Conservation (phyloP, 805 yeast genomes). For the Clavispora santaluciae region DNA sequence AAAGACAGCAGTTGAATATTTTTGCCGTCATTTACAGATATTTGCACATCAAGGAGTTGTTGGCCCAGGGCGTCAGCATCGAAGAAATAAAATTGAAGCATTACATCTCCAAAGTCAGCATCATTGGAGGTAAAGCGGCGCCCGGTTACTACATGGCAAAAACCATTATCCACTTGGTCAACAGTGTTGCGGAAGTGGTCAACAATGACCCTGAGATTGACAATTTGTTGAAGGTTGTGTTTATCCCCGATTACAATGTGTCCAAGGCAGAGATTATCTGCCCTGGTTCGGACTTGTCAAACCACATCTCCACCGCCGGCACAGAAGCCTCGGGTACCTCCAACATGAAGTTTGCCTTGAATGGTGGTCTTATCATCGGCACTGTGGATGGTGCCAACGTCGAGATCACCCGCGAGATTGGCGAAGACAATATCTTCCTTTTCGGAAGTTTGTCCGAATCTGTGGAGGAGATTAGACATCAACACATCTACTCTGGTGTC, state of each 20-base stretch:
- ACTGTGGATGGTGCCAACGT: slow-evolving; percentile 97
- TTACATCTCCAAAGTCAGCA: slow-evolving; percentile 68
- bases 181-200: slow-evolving; percentile 73
- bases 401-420: slow-evolving; percentile 89
- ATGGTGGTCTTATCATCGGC: slow-evolving; percentile 91
- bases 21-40: slow-evolving; percentile 86
- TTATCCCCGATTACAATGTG: slow-evolving; percentile 89
- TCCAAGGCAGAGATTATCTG: slow-evolving; percentile 88
- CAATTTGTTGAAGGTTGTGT: slow-evolving; percentile 77
- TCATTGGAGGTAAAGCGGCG: slow-evolving; percentile 94
- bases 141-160: slow-evolving; percentile 98
- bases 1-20: slow-evolving; percentile 89
- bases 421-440: slow-evolving; percentile 87
- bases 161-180: slow-evolving; percentile 79
- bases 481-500: slow-evolving; percentile 60
- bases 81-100: slow-evolving; percentile 53
- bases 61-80: slow-evolving; percentile 41
- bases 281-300: slow-evolving; percentile 87
- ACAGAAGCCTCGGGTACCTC: slow-evolving; percentile 96
- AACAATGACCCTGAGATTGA: slow-evolving; percentile 73
- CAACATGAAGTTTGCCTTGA: slow-evolving; percentile 90
- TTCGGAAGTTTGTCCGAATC: slow-evolving; percentile 89
- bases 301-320: slow-evolving; percentile 95
- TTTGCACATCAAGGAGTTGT: slow-evolving; percentile 63
- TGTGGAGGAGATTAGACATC: slow-evolving; percentile 78